phyloP scores from a whole-genome alignment of 805 yeast genomes.

The Wickerhamiella qilinensis region DNA sequence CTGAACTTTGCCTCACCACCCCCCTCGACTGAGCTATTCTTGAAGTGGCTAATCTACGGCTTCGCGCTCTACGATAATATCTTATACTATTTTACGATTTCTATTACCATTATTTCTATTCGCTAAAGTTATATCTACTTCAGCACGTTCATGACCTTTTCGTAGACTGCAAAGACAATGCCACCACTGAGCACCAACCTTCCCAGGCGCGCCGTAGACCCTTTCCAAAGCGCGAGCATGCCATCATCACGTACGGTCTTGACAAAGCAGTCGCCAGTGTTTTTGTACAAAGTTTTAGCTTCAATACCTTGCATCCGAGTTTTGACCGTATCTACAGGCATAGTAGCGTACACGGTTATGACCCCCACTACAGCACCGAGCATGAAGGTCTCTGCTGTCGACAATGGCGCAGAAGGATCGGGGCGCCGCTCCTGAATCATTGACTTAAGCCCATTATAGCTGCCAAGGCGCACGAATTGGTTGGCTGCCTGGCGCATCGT shows the following conservation, averaged over 20 bases:
- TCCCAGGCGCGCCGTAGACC: slow-evolving; percentile 94
- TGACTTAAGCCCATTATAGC: slow-evolving; percentile 76
- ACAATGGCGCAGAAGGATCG: slow-evolving; percentile 56
- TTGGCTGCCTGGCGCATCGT: slow-evolving; percentile 92
- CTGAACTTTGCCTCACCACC: too few species aligned
- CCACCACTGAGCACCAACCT: slow-evolving; percentile 90
- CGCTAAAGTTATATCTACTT: neutral
- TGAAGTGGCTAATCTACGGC: too few species aligned
- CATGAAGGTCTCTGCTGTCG: slow-evolving; percentile 64
- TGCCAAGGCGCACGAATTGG: slow-evolving; percentile 86
- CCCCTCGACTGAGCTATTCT: too few species aligned
- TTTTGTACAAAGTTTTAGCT: slow-evolving; percentile 49
- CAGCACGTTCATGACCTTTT: slow-evolving; percentile 43
- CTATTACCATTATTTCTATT: neutral
- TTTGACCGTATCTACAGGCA: slow-evolving; percentile 92
- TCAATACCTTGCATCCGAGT: slow-evolving; percentile 94
- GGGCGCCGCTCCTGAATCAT: slow-evolving; percentile 56
- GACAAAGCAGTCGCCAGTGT: slow-evolving; percentile 70
- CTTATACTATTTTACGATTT: too few species aligned
- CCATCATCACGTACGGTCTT: slow-evolving; percentile 80
- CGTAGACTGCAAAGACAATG: slow-evolving; percentile 91
- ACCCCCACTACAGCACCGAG: slow-evolving; percentile 84
- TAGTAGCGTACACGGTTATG: slow-evolving; percentile 76
- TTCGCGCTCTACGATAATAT: too few species aligned
- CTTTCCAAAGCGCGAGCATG: slow-evolving; percentile 84